These are phyloP conservation scores for Gonium pectorale DNA, from an alignment of 139 green algal species.

Conservation along the genomic window DNA sequence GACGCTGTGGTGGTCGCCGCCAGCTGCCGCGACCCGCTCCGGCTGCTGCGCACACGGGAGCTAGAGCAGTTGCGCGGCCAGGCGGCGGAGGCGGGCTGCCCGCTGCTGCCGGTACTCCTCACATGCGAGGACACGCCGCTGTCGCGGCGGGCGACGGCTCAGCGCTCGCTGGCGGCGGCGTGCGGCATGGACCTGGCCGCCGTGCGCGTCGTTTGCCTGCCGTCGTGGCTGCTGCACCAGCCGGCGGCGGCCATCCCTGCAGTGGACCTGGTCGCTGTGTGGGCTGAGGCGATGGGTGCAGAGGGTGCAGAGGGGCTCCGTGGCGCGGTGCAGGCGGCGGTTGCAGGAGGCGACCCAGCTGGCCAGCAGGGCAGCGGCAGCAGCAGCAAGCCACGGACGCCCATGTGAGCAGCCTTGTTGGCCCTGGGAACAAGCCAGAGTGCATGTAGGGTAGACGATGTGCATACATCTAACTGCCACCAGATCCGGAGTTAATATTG, in stretches of 20 bases:
- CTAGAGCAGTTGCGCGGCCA: background rate
- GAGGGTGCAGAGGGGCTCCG: constrained; percentile 14
- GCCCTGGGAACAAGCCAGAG: too few species aligned
- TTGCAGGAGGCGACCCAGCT: background rate
- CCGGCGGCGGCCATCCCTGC: constrained; percentile 15
- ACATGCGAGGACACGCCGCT: background rate
- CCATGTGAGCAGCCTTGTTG: too few species aligned
- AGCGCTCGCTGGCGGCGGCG: background rate
- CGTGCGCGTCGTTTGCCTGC: background rate
- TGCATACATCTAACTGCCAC: too few species aligned
- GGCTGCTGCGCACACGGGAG: constrained; percentile 1
- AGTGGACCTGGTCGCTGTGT: background rate
- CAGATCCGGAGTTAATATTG: too few species aligned
- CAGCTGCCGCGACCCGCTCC: constrained; percentile 29
- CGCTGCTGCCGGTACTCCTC: constrained; percentile 37
- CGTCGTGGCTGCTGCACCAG: constrained; percentile 10
- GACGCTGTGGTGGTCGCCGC: constrained; percentile 25
- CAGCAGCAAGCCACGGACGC: too few species aligned
- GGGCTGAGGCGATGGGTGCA: background rate
- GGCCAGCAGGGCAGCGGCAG: background rate
- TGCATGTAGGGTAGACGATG: too few species aligned
- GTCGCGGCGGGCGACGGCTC: background rate
- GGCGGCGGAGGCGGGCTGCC: background rate
- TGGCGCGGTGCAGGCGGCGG: background rate
- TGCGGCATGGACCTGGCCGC: background rate